A percentile compares a stretch with the other conserved stretches of the same genome.
Evolutionary conservation across 2,329 filamentous ascomycete species (phyloP).

Genomic region (Botryotinia convoluta): DNA sequence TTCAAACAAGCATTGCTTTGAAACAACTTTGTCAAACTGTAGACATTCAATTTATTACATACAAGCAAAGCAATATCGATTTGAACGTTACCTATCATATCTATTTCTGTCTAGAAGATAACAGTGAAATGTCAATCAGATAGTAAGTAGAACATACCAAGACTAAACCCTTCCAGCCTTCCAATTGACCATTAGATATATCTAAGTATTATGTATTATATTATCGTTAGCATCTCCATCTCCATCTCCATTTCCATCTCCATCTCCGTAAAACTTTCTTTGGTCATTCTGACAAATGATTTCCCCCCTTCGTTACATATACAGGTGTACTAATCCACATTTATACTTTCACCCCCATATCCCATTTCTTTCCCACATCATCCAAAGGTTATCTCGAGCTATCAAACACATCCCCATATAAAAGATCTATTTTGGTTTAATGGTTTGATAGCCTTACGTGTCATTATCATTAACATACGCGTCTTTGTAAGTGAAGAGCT

Average conservation of each 20-base stretch:
- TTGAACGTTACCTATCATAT: neutral
- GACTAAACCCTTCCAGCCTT: neutral
- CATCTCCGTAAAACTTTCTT: neutral
- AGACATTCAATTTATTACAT: neutral
- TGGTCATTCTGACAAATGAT: neutral
- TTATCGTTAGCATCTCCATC: neutral
- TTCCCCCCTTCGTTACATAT: neutral
- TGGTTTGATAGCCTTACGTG: conserved; percentile 6
- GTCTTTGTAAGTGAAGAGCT: conserved; percentile 5
- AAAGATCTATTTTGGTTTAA: neutral
- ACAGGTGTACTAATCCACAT: neutral
- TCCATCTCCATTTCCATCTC: neutral
- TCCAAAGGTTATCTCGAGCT: neutral
- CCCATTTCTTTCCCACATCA: neutral
- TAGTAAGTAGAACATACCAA: neutral
- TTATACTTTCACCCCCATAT: conserved; percentile 1
- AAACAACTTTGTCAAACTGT: neutral
- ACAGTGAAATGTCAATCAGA: neutral
- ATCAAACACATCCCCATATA: conserved; percentile 1
- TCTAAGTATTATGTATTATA: neutral
- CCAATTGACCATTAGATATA: neutral
- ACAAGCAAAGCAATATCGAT: neutral
- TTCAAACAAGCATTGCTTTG: conserved; percentile 3
- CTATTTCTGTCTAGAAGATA: neutral
- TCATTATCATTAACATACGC: conserved; percentile 13